Base-by-base conservation (phyloP, 83 land plant genomes). In the Diphasiastrum complanatum region DNA sequence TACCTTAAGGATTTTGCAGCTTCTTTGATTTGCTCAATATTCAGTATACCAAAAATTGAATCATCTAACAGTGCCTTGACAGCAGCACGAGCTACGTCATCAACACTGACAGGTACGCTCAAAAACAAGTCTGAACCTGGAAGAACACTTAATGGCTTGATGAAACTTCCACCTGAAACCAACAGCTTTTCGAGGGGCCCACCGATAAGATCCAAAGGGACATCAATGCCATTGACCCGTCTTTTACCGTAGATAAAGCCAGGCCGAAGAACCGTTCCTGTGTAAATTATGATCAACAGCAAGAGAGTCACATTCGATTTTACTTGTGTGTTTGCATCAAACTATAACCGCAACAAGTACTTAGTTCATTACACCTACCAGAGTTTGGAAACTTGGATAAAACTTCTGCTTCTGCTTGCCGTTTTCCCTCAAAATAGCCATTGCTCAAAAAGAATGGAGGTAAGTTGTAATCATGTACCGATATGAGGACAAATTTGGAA, bases 401-500 rank as follows among this genome's bases (percentile, higher is more conserved):
- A 71, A 95, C 84, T 64, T 84, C 93, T 28, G 85, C 76, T 67
- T 95, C 99, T 23, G 99, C 97, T 69, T 78, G 68, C 61, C 87
- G 73, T 69, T 95, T 89, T 35, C 99, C 99, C 36, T 78, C 75
- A 72, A 95, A 95, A 74, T 95, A 95, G 40, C 90, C 87, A 22
- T 73, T 78, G 29, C 66, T 56, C 35, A 86, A 80, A 22, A 84
- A 50, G 50, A 95, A 82, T 2, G 77, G 47, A 40, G 99, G 97
- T n/a, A 95, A 75, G 51, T 90, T 95, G 77, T 95, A 95, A 66
- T 89, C 93, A 72, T 95, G 99, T 48, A 89, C 99, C 41, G 93
- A 86, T 47, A 95, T 84, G 52, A 82, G 76, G 51, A 95, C 73
- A 53, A 86, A 95, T 64, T 81, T 95, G 41, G 86, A 79, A 33